phyloP scores from a whole-genome alignment of 257 asterid species.

The Penstemon barbatus region DNA sequence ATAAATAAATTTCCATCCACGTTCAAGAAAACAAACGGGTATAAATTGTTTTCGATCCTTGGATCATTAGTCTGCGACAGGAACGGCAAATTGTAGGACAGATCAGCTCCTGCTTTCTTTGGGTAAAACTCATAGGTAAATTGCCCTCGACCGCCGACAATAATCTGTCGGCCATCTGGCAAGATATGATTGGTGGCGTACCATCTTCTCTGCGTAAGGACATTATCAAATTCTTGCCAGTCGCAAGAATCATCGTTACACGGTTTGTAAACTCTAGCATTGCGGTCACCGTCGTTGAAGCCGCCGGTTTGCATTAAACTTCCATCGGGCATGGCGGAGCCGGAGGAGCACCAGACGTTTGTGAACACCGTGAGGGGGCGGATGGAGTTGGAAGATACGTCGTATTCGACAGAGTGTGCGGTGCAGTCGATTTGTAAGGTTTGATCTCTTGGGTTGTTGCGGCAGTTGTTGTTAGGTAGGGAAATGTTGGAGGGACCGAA shows the following conservation, averaged over 20 bases:
- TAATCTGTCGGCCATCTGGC: conserved; percentile 32
- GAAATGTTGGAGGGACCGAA: conserved; percentile 34
- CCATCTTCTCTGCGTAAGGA: conserved; percentile 36
- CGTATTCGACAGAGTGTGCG: conserved; percentile 36
- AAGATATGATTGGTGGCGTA: conserved; percentile 41
- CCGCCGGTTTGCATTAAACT: conserved; percentile 45
- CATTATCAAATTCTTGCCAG: conserved; percentile 28
- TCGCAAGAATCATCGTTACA: conserved; percentile 35
- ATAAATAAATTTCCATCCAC: conserved; percentile 46
- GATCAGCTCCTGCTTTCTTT: conserved; percentile 14
- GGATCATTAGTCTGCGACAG: conserved; percentile 39
- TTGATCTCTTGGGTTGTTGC: background rate
- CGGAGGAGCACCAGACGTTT: conserved; percentile 39
- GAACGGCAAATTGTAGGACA: conserved; percentile 30
- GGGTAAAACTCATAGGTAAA: conserved; percentile 50
- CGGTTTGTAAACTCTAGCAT: conserved; percentile 32
- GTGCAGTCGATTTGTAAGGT: conserved; percentile 24
- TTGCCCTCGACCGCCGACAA: conserved; percentile 44
- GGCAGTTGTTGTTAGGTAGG: conserved; percentile 26
- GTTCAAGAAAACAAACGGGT: conserved; percentile 44
- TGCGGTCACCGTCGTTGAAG: conserved; percentile 33
- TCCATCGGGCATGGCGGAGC: conserved; percentile 33
- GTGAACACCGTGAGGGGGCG: conserved; percentile 32
- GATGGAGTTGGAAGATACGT: conserved; percentile 24
- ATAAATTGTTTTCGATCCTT: conserved; percentile 38